phyloP scores from a whole-genome alignment of 1,284 basidiomycete genomes.

The Irpex rosettiformis region DNA sequence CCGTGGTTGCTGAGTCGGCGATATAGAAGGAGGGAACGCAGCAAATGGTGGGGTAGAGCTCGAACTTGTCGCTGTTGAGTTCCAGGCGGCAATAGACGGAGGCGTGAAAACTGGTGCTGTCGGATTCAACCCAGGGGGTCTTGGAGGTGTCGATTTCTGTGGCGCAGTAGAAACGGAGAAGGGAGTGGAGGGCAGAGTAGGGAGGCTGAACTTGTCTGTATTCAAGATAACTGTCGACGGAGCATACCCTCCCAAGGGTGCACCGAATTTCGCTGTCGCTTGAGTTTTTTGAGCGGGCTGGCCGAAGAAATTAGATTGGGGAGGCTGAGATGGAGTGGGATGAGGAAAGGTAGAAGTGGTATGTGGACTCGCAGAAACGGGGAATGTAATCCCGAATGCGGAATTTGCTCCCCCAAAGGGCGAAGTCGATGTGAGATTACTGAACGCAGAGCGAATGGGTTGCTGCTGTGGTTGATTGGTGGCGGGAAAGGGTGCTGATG shows the following conservation, averaged over 20 bases:
- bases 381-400: slow-evolving; percentile 13
- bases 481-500: background rate
- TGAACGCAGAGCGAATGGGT: slow-evolving; percentile 36
- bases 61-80: too few species aligned
- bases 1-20: background rate
- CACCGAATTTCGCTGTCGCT: too few species aligned
- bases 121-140: background rate
- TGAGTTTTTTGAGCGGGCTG: too few species aligned
- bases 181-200: too few species aligned
- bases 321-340: background rate
- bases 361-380: background rate
- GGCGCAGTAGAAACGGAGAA: too few species aligned
- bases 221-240: too few species aligned
- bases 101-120: background rate
- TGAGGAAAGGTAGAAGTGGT: background rate
- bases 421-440: slow-evolving; percentile 29
- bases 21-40: background rate
- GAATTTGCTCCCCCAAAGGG: slow-evolving; percentile 29
- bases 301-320: too few species aligned
- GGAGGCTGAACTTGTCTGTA: too few species aligned
- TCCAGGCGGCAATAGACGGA: too few species aligned
- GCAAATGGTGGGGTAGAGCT: background rate
- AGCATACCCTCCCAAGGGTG: too few species aligned
- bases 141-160: too few species aligned
- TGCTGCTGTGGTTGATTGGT: background rate